Percentiles rank a stretch among this genome's conserved stretches.
Conservation (phyloP, 2,329 filamentous ascomycete species). For the Apiospora malaysiana region DNA sequence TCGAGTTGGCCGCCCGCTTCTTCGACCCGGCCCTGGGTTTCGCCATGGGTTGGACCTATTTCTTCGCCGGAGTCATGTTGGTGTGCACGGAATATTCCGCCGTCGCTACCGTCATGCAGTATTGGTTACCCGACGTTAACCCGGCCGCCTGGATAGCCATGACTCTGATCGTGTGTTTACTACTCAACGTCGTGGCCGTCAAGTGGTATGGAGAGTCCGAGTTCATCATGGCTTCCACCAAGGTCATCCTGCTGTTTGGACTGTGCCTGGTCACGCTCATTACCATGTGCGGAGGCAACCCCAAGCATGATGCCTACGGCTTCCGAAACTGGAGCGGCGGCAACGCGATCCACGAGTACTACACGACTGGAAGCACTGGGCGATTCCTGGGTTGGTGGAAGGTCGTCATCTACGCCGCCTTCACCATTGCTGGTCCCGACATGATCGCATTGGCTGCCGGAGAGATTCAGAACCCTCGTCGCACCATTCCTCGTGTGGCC, state of each 20-base stretch:
- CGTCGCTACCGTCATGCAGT: conserved; percentile 51
- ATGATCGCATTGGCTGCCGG: conserved; percentile 52
- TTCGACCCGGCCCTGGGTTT: conserved; percentile 64
- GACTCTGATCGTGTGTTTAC: conserved; percentile 50
- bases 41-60: conserved; percentile 59
- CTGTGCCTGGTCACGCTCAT: conserved; percentile 67
- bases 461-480: conserved; percentile 62
- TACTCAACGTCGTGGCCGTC: conserved; percentile 54
- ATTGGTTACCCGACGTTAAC: conserved; percentile 49
- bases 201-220: conserved; percentile 52
- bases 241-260: conserved; percentile 56
- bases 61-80: conserved; percentile 52
- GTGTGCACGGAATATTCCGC: conserved; percentile 53
- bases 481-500: conserved; percentile 63
- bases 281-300: conserved; percentile 68
- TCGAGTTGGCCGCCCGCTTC: conserved; percentile 60
- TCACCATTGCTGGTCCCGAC: conserved; percentile 63
- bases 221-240: conserved; percentile 62
- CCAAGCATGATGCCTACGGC: conserved; percentile 58
- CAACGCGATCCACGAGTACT: conserved; percentile 28
- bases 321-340: conserved; percentile 53
- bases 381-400: conserved; percentile 58
- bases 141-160: conserved; percentile 56
- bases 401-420: conserved; percentile 62
- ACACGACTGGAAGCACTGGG: conserved; percentile 52